A percentile compares a stretch with the other conserved stretches of the same genome.
These are phyloP conservation scores for Trichoderma harzianum DNA, from an alignment of 2,329 filamentous ascomycete genomes.

Conservation along the genomic window DNA sequence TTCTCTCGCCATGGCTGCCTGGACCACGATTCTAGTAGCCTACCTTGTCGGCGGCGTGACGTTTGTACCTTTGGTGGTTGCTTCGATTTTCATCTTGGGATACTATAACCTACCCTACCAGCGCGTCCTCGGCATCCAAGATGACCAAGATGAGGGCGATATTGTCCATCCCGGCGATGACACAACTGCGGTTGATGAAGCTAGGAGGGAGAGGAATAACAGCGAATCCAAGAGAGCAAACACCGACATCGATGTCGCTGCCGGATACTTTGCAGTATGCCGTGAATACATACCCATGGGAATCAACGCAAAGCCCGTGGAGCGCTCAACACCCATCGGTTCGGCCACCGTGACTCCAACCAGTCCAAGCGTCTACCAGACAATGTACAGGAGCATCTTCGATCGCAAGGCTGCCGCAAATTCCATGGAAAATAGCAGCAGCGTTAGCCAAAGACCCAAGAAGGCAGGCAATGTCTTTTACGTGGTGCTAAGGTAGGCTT, in stretches of 20 bases:
- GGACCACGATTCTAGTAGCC: conserved; percentile 61
- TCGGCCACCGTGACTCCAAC: conserved; percentile 70
- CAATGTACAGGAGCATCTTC: conserved; percentile 96
- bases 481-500: conserved; percentile 73
- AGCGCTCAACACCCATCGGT: conserved; percentile 76
- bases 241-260: conserved; percentile 73
- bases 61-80: conserved; percentile 71
- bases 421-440: conserved; percentile 49
- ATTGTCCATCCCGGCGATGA: conserved; percentile 63
- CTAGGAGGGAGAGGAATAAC: conserved; percentile 54
- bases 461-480: conserved; percentile 87
- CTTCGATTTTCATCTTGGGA: conserved; percentile 59
- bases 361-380: conserved; percentile 93
- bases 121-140: conserved; percentile 35
- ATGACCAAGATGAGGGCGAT: conserved; percentile 33
- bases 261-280: conserved; percentile 93
- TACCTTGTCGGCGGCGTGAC: conserved; percentile 87
- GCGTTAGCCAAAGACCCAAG: conserved; percentile 53
- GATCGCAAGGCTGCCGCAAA: conserved; percentile 62
- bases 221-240: conserved; percentile 51
- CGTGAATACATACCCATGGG: conserved; percentile 89
- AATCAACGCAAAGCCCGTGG: conserved; percentile 88
- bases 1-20: conserved; percentile 40
- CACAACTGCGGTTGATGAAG: conserved; percentile 58
- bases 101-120: conserved; percentile 64